Conservation (phyloP, 2,329 filamentous ascomycete genomes). For the Nemania bipapillata region DNA sequence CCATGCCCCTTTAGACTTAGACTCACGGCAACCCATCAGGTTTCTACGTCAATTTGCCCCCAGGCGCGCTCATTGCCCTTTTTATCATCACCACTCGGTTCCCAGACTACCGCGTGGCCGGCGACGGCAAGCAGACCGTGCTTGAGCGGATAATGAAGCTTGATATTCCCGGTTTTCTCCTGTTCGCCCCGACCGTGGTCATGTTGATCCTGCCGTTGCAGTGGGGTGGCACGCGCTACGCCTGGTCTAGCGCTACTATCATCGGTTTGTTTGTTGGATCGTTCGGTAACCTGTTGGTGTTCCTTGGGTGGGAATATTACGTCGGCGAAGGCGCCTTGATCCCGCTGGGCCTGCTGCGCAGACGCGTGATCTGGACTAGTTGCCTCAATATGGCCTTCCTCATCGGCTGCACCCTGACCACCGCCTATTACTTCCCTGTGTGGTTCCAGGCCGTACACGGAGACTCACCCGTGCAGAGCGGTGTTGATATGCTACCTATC, state of each 20-base stretch:
- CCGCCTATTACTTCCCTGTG: slow-evolving; percentile 65
- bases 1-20: too few relatives aligned
- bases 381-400: slow-evolving; percentile 49
- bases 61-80: slow-evolving; percentile 63
- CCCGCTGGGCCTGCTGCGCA: slow-evolving; percentile 55
- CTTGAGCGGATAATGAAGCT: slow-evolving; percentile 59
- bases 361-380: too few relatives aligned
- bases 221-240: slow-evolving; percentile 65
- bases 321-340: slow-evolving; percentile 65
- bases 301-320: too few relatives aligned
- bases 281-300: too few relatives aligned
- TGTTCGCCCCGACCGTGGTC: slow-evolving; percentile 69
- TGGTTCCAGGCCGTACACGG: slow-evolving; percentile 70
- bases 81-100: slow-evolving; percentile 62
- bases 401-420: slow-evolving; percentile 62
- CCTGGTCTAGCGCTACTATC: slow-evolving; percentile 64
- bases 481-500: slow-evolving; percentile 67
- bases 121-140: slow-evolving; percentile 44
- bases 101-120: slow-evolving; percentile 49
- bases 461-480: slow-evolving; percentile 64
- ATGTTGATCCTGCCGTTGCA: slow-evolving; percentile 71
- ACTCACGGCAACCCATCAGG: too few relatives aligned
- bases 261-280: slow-evolving; percentile 64
- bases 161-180: slow-evolving; percentile 68
- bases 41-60: slow-evolving; percentile 69